A percentile compares a stretch with the other conserved stretches of the same genome.
Conservation (phyloP, 208 protist genomes). For the Naegleria fowleri region DNA sequence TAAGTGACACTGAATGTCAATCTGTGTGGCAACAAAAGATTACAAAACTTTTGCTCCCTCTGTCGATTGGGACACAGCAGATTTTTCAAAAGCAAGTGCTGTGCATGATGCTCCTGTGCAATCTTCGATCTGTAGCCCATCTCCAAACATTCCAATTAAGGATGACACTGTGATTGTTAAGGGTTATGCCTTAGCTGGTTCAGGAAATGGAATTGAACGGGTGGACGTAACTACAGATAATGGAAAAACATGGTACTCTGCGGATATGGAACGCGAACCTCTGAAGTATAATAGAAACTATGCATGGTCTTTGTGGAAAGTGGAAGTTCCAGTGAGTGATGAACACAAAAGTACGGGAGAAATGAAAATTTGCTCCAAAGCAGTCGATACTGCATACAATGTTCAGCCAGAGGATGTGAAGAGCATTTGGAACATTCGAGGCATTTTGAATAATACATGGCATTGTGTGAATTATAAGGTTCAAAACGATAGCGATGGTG, state of each 20-base stretch:
- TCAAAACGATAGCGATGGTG: not conserved
- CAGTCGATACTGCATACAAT: conserved; percentile 52
- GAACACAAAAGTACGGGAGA: not conserved
- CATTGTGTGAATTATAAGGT: conserved; percentile 42
- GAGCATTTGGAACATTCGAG: conserved; percentile 56
- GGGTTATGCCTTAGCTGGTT: conserved; percentile 63
- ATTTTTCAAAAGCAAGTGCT: conserved; percentile 32
- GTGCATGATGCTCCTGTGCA: conserved; percentile 69
- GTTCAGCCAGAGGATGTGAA: conserved; percentile 49
- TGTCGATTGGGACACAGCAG: conserved; percentile 49
- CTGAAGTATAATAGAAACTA: conserved; percentile 40
- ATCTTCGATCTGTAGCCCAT: conserved; percentile 58
- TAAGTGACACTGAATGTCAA: conserved; percentile 51
- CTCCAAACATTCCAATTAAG: conserved; percentile 33
- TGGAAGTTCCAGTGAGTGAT: conserved; percentile 32
- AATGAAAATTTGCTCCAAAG: conserved; percentile 38
- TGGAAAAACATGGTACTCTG: conserved; percentile 59
- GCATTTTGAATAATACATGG: conserved; percentile 55
- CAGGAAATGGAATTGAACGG: conserved; percentile 61
- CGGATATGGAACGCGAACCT: conserved; percentile 38
- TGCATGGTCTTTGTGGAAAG: conserved; percentile 45
- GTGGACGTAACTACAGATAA: conserved; percentile 70
- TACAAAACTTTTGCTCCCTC: conserved; percentile 68
- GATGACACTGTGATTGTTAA: conserved; percentile 41
- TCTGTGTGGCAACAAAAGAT: conserved; percentile 67